Conservation (phyloP, 2,329 filamentous ascomycete species). For the Colletotrichum gloeosporioides region DNA sequence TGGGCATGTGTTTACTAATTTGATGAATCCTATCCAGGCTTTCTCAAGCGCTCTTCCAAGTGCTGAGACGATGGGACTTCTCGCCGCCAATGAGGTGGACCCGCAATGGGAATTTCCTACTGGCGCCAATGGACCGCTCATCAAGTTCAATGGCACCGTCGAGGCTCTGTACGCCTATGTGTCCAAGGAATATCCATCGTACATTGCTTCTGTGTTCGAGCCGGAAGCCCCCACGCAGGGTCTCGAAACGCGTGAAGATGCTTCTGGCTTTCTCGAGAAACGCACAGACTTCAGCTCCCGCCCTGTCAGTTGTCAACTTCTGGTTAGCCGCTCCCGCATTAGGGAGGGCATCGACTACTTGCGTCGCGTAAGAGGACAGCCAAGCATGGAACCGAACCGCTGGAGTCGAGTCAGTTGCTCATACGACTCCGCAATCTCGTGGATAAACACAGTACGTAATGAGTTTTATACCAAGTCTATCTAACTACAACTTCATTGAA, state of each 20-base stretch:
- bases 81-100: background rate
- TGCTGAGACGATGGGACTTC: too few species aligned
- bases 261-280: background rate
- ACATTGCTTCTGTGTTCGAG: background rate
- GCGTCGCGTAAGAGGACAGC: background rate
- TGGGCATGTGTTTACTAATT: too few species aligned
- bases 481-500: background rate
- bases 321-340: background rate
- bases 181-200: background rate
- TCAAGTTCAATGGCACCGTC: background rate
- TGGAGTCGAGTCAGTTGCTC: background rate
- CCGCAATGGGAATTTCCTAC: background rate
- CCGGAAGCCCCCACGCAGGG: background rate
- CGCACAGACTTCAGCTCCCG: background rate
- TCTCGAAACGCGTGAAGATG: background rate
- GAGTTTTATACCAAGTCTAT: background rate
- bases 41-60: too few species aligned
- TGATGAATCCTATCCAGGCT: too few species aligned
- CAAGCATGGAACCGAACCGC: background rate
- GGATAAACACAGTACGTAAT: background rate
- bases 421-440: background rate
- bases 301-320: background rate
- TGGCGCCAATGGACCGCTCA: background rate
- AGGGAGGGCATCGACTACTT: background rate
- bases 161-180: background rate